Conservation (phyloP, 2,329 filamentous ascomycete genomes). For the Ceratocystis variospora region DNA sequence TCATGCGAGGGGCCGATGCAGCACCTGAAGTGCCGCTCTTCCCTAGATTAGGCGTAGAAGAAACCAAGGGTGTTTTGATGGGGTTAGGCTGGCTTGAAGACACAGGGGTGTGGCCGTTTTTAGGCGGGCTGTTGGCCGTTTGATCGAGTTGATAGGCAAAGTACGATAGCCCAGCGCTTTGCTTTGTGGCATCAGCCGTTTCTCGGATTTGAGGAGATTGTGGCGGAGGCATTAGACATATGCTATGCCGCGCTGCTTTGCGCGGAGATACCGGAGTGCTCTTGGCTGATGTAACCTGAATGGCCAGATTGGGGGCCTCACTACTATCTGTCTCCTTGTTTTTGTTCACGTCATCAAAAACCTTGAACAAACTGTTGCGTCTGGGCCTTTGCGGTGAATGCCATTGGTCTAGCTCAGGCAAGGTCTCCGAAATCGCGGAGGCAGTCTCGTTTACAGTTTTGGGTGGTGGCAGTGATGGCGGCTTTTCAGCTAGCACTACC, state of each 20-base stretch:
- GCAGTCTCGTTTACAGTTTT: constrained; percentile 25
- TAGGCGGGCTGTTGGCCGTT: neutral
- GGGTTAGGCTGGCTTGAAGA: neutral
- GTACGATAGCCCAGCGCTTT: neutral
- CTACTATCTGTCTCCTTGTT: constrained; percentile 1
- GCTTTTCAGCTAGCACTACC: neutral
- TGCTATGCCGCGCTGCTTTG: constrained; percentile 10
- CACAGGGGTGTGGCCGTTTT: neutral
- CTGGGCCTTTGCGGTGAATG: constrained; percentile 27
- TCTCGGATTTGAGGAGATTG: neutral
- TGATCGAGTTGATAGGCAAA: neutral
- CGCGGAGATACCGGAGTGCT: constrained; percentile 10
- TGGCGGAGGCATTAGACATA: constrained; percentile 10
- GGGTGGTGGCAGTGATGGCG: constrained; percentile 1
- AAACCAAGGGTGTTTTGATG: neutral
- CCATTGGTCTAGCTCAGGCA: constrained; percentile 42
- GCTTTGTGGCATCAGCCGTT: neutral
- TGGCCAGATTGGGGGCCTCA: neutral
- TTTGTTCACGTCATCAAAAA: constrained; percentile 32
- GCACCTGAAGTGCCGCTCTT: constrained; percentile 25
- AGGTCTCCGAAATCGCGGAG: constrained; percentile 36
- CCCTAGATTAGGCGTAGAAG: constrained; percentile 5
- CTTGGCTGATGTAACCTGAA: neutral
- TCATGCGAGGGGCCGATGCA: constrained; percentile 30
- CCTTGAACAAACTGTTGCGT: constrained; percentile 27